phyloP scores from a whole-genome alignment of 2,329 filamentous ascomycete genomes.

The Hypoxylon sp. region DNA sequence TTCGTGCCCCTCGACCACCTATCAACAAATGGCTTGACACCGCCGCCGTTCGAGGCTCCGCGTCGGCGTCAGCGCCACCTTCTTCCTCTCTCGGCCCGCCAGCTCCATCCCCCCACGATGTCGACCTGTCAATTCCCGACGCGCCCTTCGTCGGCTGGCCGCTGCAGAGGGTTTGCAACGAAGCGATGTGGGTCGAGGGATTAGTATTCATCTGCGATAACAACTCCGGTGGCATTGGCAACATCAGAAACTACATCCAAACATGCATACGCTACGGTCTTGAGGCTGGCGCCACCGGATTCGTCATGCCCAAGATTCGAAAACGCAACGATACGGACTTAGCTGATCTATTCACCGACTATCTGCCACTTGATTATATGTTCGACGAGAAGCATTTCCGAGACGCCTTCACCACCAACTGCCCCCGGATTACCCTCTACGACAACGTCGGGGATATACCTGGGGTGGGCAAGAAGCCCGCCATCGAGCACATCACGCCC shows the following conservation, averaged over 20 bases:
- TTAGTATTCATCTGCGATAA: slow-evolving; percentile 59
- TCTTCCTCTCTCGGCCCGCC: slow-evolving; percentile 15
- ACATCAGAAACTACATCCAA: slow-evolving; percentile 60
- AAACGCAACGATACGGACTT: slow-evolving; percentile 54
- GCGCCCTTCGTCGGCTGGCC: slow-evolving; percentile 58
- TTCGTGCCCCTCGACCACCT: slow-evolving; percentile 35
- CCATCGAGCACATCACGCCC: slow-evolving; percentile 53
- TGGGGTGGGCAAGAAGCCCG: slow-evolving; percentile 44
- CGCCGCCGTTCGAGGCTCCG: slow-evolving; percentile 21
- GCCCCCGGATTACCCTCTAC: slow-evolving; percentile 56
- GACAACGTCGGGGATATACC: slow-evolving; percentile 51
- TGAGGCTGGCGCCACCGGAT: slow-evolving; percentile 56
- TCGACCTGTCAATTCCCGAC: slow-evolving; percentile 51
- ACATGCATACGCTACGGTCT: slow-evolving; percentile 60
- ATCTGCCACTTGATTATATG: slow-evolving; percentile 55
- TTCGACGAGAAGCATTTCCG: slow-evolving; percentile 58
- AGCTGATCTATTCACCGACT: slow-evolving; percentile 52
- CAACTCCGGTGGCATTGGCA: slow-evolving; percentile 60
- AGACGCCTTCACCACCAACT: slow-evolving; percentile 48
- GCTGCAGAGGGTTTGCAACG: slow-evolving; percentile 53
- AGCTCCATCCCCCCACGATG: slow-evolving; percentile 28
- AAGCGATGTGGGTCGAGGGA: slow-evolving; percentile 53
- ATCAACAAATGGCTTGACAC: slow-evolving; percentile 39
- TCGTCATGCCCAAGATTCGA: slow-evolving; percentile 57
- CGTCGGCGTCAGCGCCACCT: slow-evolving; percentile 12